These are phyloP conservation scores for Globisporangium echinulatum DNA, from an alignment of 352 stramenopile species.

Conservation along the genomic window DNA sequence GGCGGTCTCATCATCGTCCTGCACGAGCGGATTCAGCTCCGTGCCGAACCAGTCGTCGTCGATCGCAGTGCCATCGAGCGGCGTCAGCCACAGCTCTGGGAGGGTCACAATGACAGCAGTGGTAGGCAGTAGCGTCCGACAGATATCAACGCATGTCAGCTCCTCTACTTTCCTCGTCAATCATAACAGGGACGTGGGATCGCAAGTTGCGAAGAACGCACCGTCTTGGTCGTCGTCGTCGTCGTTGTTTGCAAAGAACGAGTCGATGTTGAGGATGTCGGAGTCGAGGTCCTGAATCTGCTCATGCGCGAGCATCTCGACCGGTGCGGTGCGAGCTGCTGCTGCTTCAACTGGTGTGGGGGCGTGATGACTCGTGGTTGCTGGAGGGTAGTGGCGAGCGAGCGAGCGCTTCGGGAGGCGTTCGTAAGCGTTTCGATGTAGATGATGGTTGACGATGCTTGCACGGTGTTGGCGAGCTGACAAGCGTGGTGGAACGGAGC, in stretches of 20 bases:
- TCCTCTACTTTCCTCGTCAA: too few relatives aligned
- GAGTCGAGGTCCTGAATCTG: conserved; percentile 21
- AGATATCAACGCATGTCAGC: too few relatives aligned
- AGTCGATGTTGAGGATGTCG: conserved; percentile 28
- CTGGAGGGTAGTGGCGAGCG: background rate
- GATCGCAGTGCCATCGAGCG: background rate
- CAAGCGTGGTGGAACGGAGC: background rate
- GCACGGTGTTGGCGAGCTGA: too few relatives aligned
- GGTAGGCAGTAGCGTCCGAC: background rate
- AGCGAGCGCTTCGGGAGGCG: background rate
- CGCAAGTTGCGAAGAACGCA: conserved; percentile 1
- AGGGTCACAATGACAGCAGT: background rate
- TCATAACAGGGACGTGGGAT: too few relatives aligned
- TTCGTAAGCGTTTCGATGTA: too few relatives aligned
- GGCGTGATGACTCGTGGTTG: too few relatives aligned
- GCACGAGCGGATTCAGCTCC: conserved; percentile 2
- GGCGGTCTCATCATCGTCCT: background rate
- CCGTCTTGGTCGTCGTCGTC: conserved; percentile 12
- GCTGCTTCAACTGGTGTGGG: background rate
- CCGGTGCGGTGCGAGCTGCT: background rate
- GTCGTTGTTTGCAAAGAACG: conserved; percentile 21
- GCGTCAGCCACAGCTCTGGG: conserved; percentile 17
- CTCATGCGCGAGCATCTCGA: conserved; percentile 19
- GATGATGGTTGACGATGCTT: too few relatives aligned
- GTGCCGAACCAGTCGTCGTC: conserved; percentile 10